Conservation (phyloP, 768 basidiomycete species). For the Amanita inopinata region DNA sequence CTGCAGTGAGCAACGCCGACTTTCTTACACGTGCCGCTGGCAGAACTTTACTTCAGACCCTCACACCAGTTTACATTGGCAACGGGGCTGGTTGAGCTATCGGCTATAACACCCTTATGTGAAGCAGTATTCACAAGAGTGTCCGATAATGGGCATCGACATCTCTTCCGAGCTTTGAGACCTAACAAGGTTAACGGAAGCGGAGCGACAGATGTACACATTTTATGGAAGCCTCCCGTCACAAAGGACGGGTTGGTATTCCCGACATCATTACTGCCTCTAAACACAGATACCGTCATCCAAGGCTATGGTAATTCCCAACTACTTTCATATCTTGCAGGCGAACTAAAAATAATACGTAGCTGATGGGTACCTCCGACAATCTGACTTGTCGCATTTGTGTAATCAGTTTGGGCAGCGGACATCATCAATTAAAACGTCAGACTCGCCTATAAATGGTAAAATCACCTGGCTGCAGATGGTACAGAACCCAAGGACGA, state of each 20-base stretch:
- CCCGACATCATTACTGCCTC: conserved; percentile 35
- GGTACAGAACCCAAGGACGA: conserved; percentile 47
- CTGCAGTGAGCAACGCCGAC: neutral
- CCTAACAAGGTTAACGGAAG: neutral
- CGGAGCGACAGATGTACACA: neutral
- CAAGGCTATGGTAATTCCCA: conserved; percentile 54
- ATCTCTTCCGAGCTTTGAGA: conserved; percentile 9
- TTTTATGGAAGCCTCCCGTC: conserved; percentile 1
- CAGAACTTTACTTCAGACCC: conserved; percentile 12
- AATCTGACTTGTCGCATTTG: conserved; percentile 33
- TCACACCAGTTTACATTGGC: conserved; percentile 14
- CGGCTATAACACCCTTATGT: conserved; percentile 13
- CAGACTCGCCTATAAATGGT: conserved; percentile 38
- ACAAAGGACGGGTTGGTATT: conserved; percentile 14
- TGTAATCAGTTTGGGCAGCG: conserved; percentile 17
- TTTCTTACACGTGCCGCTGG: neutral
- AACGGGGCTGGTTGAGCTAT: conserved; percentile 16
- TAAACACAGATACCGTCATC: conserved; percentile 49
- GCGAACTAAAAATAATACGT: neutral
- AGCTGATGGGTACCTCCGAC: conserved; percentile 48
- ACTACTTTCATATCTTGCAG: neutral
- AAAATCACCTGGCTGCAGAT: conserved; percentile 41
- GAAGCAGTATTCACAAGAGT: conserved; percentile 14
- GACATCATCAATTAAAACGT: conserved; percentile 25
- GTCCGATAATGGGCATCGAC: conserved; percentile 12